Evolutionary conservation across 108 stramenopile species (phyloP).

Genomic region (Fistulifera solaris): DNA sequence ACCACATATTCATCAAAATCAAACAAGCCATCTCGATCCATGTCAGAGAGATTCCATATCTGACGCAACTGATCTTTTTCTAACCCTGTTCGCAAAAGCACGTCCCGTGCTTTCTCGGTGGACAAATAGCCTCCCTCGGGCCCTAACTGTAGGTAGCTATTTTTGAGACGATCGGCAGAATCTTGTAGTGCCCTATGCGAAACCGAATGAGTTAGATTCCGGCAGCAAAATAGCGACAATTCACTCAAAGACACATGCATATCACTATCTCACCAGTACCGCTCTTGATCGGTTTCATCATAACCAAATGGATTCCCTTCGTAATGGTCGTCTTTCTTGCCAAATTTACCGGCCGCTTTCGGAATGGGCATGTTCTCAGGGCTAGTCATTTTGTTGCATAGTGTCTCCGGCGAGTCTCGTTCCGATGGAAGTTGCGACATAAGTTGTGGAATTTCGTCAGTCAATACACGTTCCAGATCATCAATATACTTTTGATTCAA

Average conservation of each 20-base stretch:
- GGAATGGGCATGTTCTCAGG: slow-evolving; percentile 50
- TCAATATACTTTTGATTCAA: slow-evolving; percentile 69
- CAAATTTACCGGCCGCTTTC: slow-evolving; percentile 51
- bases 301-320: slow-evolving; percentile 75
- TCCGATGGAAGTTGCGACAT: slow-evolving; percentile 79
- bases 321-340: slow-evolving; percentile 35
- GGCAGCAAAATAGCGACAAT: background rate
- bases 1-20: slow-evolving; percentile 89
- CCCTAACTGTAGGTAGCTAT: slow-evolving; percentile 63
- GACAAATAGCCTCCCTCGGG: slow-evolving; percentile 77
- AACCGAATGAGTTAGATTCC: no score
- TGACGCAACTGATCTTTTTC: slow-evolving; percentile 80
- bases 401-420: slow-evolving; percentile 71
- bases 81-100: slow-evolving; percentile 79
- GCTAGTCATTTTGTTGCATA: slow-evolving; percentile 51
- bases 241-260: background rate
- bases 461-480: slow-evolving; percentile 69
- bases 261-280: slow-evolving; percentile 55
- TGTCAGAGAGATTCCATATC: slow-evolving; percentile 89
- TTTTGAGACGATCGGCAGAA: slow-evolving; percentile 57
- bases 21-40: slow-evolving; percentile 87
- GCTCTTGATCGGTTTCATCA: slow-evolving; percentile 48
- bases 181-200: slow-evolving; percentile 63
- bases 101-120: slow-evolving; percentile 67
- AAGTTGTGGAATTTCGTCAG: slow-evolving; percentile 37